Conservation (phyloP, 75 land plant species). For the Picea glauca region DNA sequence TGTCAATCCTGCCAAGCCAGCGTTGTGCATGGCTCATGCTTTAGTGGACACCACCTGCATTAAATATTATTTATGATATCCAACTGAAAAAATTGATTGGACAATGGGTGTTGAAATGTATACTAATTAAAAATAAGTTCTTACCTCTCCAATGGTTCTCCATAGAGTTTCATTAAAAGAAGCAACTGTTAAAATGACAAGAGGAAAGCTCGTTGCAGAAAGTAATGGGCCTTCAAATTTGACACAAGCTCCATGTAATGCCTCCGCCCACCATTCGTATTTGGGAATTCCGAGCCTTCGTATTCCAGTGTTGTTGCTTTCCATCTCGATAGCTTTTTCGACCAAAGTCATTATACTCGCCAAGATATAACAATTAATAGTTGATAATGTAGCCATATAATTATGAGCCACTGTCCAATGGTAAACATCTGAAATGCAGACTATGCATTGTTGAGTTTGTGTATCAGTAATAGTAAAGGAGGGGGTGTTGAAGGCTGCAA, state of each 20-base stretch:
- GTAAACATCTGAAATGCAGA: too few species aligned
- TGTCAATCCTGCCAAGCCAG: slow-evolving; percentile 43
- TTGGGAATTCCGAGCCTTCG: slow-evolving; percentile 51
- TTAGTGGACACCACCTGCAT: too few species aligned
- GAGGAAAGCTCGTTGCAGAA: slow-evolving; percentile 69
- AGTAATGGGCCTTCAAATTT: slow-evolving; percentile 37
- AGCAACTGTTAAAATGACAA: neutral
- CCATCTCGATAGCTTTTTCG: slow-evolving; percentile 50
- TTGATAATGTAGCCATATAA: too few species aligned
- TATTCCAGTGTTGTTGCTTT: slow-evolving; percentile 27
- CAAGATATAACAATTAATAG: slow-evolving; percentile 2
- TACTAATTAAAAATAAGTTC: neutral
- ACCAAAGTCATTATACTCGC: slow-evolving; percentile 34
- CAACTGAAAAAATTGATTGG: neutral
- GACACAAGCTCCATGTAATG: slow-evolving; percentile 61
- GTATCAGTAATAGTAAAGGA: too few species aligned
- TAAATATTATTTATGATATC: too few species aligned
- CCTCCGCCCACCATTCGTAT: slow-evolving; percentile 84
- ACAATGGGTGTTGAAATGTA: neutral
- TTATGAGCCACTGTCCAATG: too few species aligned
- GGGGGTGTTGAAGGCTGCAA: too few species aligned
- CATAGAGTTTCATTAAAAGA: slow-evolving; percentile 51
- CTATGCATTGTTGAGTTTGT: too few species aligned
- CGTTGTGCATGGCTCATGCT: slow-evolving; percentile 34
- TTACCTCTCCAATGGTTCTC: slow-evolving; percentile 50